Evolutionary conservation across 2,329 filamentous ascomycete species (phyloP), one percentile per base, ranked within the genome.

Genomic region (Neonectria ditissima): DNA sequence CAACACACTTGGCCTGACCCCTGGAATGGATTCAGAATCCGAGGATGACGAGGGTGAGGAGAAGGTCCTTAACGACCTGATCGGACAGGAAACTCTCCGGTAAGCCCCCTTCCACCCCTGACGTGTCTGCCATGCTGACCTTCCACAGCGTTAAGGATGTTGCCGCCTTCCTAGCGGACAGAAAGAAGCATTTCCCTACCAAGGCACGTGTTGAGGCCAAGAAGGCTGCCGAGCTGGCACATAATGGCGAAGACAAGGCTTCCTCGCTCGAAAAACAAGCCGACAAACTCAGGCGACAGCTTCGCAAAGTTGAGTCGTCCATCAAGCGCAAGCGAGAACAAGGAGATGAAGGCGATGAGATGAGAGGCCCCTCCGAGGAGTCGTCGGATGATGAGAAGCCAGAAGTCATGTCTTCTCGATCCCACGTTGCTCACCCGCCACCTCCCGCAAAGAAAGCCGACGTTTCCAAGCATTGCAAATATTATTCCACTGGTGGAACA

Each of bases 121-220:
- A 28, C 13, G 16, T 37, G 24, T 16, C 6, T 20, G 20, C 24
- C 18, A 13, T 54, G 34, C 67, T 73, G 56, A 73, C 56, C 43
- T 51, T n/a, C 37, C 32, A 30, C 58, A 88, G 85, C 61, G 82
- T 87, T 16, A 87, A 87, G 62, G 94, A 97, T 74, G 84, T 97
- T 59, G 86, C 88, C 24, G 87, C 88, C 7, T 98, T 93, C 89
- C 88, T 97, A 66, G 89, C 89, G 53, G 93, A 97, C 77, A 89
- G 95, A 63, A 91, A 86, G 75, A 91, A 88, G 68, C 90, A 91
- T 55, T 98, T 88, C 76, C 95, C 95, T 2, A 97, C 94, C 2
- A 87, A 88, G 76, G 87, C 88, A 63, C 89, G 92, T 59, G 82
- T 89, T 65, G 85, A 88, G 65, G 87, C 87, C 67, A 92, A 87